These are phyloP conservation scores for Acidiella bohemica DNA, from an alignment of 495 filamentous ascomycete species.

Conservation along the genomic window DNA sequence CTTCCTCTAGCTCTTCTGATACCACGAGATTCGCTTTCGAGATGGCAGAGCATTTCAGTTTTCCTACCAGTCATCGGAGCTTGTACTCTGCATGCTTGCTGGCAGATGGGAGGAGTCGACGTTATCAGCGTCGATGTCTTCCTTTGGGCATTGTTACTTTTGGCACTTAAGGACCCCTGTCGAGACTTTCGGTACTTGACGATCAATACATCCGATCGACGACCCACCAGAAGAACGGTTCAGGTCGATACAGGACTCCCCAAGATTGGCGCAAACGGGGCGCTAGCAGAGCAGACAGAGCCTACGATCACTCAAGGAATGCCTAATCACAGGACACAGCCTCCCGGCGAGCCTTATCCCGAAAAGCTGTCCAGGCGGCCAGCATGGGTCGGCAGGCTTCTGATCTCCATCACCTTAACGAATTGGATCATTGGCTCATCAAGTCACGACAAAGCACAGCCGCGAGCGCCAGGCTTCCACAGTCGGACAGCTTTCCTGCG, in stretches of 20 bases:
- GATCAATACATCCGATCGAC: background rate
- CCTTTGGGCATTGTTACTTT: constrained; percentile 9
- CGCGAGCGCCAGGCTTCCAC: constrained; percentile 5
- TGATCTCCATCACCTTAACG: constrained; percentile 15
- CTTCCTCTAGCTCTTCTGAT: constrained; percentile 14
- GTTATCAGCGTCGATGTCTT: constrained; percentile 17
- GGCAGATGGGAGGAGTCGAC: constrained; percentile 13
- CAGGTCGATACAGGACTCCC: background rate
- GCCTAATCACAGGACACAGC: background rate
- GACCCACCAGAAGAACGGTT: background rate
- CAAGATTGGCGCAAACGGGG: background rate
- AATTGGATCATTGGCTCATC: constrained; percentile 13
- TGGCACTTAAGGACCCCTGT: constrained; percentile 13
- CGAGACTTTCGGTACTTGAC: constrained; percentile 12
- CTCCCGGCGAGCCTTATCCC: constrained; percentile 2
- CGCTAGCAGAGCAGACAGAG: background rate
- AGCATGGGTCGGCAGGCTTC: constrained; percentile 13
- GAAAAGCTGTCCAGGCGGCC: constrained; percentile 1
- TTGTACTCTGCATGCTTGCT: constrained; percentile 11
- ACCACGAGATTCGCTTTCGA: constrained; percentile 9
- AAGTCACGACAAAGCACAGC: constrained; percentile 14
- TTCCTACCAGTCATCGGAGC: constrained; percentile 13
- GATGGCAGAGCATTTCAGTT: constrained; percentile 13
- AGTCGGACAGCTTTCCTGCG: constrained; percentile 2
- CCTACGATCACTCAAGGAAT: background rate